A percentile compares a stretch with the other conserved stretches of the same genome.
Evolutionary conservation across 2,329 filamentous ascomycete species (phyloP).

Genomic region (Neophaeococcomyces aloes): DNA sequence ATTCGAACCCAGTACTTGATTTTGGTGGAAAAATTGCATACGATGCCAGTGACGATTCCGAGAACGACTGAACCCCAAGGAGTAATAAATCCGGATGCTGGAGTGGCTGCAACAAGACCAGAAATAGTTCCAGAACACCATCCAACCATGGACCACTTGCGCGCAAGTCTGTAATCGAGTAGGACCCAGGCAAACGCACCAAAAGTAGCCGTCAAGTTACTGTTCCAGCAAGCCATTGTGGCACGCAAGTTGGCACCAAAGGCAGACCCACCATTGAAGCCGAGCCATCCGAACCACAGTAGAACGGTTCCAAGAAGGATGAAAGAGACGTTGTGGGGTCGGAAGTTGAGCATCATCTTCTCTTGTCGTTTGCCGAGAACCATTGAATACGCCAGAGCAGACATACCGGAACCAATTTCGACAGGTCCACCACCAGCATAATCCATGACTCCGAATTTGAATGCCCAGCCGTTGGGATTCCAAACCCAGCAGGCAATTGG

Average conservation of each 20-base stretch:
- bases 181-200: slow-evolving; percentile 87
- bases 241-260: slow-evolving; percentile 92
- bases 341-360: slow-evolving; percentile 99
- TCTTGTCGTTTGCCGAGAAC: slow-evolving; percentile 92
- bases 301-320: slow-evolving; percentile 92
- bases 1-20: slow-evolving; percentile 67
- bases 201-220: slow-evolving; percentile 85
- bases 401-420: slow-evolving; percentile 90
- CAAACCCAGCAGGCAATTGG: slow-evolving; percentile 94
- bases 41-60: slow-evolving; percentile 52
- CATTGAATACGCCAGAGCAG: slow-evolving; percentile 89
- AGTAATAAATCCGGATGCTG: slow-evolving; percentile 68
- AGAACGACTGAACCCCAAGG: slow-evolving; percentile 54
- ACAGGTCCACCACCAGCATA: slow-evolving; percentile 95
- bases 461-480: slow-evolving; percentile 90
- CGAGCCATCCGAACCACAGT: slow-evolving; percentile 98
- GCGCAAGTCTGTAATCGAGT: slow-evolving; percentile 86
- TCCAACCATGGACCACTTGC: slow-evolving; percentile 89
- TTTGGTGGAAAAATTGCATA: slow-evolving; percentile 81
- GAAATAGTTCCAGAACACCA: slow-evolving; percentile 87
- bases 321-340: slow-evolving; percentile 94
- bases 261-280: slow-evolving; percentile 93
- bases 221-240: slow-evolving; percentile 97
- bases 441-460: slow-evolving; percentile 81
- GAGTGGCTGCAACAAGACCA: slow-evolving; percentile 77